These are phyloP conservation scores for Pseudoperonospora humuli DNA, from an alignment of 352 stramenopile genomes.

Conservation along the genomic window DNA sequence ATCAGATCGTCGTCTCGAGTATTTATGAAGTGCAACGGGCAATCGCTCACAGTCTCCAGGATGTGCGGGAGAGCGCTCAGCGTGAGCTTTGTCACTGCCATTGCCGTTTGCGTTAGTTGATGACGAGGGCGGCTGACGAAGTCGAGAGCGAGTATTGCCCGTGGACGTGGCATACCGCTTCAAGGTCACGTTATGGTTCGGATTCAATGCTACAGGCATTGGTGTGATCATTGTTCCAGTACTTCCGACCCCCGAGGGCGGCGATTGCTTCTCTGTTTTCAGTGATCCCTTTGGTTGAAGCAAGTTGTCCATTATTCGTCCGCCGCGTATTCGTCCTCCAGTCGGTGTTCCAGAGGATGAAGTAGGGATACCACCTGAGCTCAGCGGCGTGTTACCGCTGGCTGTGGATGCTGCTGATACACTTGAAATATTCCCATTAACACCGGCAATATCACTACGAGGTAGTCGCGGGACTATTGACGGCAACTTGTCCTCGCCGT, in stretches of 20 bases:
- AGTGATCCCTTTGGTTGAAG: constrained; percentile 30
- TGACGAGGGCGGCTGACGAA: constrained; percentile 21
- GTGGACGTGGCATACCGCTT: no score
- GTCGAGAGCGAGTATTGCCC: constrained; percentile 27
- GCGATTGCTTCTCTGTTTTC: constrained; percentile 41
- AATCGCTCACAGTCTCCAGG: constrained; percentile 35
- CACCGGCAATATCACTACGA: no score
- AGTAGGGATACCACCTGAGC: constrained; percentile 29
- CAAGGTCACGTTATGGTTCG: no score
- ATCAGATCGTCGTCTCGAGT: constrained; percentile 39
- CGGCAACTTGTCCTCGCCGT: no score
- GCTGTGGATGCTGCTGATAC: no score
- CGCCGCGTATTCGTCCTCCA: no score
- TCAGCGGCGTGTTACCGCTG: no score
- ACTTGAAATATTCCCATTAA: no score
- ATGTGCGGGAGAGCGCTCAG: constrained; percentile 35
- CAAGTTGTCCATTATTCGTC: constrained; percentile 46
- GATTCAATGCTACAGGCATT: constrained; percentile 22
- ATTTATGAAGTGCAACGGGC: no score
- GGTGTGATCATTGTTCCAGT: constrained; percentile 15
- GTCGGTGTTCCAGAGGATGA: constrained; percentile 13
- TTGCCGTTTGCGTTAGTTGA: constrained; percentile 18
- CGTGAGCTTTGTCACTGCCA: constrained; percentile 36
- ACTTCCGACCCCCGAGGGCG: constrained; percentile 29
- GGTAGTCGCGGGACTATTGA: no score